phyloP scores from a whole-genome alignment of 768 basidiomycete genomes.

The Suillus subluteus region DNA sequence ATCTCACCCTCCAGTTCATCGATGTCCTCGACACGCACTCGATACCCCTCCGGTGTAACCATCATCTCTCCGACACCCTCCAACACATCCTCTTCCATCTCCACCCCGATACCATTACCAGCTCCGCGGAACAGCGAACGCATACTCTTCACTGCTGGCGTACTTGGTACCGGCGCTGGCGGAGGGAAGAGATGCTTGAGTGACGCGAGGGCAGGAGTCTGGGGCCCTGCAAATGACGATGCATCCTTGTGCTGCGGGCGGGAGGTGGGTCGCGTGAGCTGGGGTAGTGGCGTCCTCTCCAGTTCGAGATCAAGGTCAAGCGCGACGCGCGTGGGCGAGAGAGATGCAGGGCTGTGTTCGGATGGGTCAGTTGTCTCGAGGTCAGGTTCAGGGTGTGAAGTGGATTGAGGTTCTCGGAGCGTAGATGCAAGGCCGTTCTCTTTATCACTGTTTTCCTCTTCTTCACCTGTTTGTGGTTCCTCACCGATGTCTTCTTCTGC shows the following conservation, averaged over 20 bases:
- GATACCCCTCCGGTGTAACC: conserved; percentile 31
- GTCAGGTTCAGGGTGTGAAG: not conserved
- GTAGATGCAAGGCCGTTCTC: conserved; percentile 15
- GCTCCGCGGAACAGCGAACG: conserved; percentile 35
- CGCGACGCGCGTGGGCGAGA: conserved; percentile 5
- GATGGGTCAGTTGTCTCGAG: conserved; percentile 17
- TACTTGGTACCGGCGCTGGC: conserved; percentile 19
- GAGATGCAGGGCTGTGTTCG: conserved; percentile 15
- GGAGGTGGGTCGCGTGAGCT: conserved; percentile 2
- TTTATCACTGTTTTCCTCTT: conserved; percentile 15
- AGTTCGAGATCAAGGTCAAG: conserved; percentile 7
- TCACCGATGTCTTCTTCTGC: conserved; percentile 19
- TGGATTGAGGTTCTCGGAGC: not conserved
- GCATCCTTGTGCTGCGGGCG: not conserved
- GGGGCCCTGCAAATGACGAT: conserved; percentile 4
- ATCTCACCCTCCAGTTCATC: conserved; percentile 9
- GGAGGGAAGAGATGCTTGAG: conserved; percentile 36
- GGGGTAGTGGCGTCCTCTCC: conserved; percentile 12
- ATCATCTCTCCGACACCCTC: conserved; percentile 37
- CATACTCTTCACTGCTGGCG: conserved; percentile 32
- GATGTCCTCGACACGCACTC: conserved; percentile 15
- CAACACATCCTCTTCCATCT: conserved; percentile 24
- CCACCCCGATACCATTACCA: conserved; percentile 27
- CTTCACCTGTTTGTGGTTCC: conserved; percentile 1
- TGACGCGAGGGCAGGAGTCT: conserved; percentile 34